Evolutionary conservation across 768 basidiomycete species (phyloP), one percentile per base, ranked within the genome.

Genomic region (Roridomyces roridus): DNA sequence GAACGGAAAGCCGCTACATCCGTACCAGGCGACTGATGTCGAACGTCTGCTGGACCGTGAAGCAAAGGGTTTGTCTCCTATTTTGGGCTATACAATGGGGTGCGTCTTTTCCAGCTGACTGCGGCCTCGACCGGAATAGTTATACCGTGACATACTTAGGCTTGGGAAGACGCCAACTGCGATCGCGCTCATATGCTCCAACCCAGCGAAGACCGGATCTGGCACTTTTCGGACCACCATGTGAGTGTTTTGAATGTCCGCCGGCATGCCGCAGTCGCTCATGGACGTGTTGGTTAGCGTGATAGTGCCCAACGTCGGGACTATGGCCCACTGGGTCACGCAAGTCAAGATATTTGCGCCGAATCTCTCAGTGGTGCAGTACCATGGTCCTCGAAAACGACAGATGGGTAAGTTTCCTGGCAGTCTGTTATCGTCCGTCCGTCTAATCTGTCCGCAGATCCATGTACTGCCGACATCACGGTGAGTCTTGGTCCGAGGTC

Each of bases 51-150:
- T 4, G 17, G 39, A 29, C 12, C 37, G 53, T 11, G 53, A 46
- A n/a, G 18, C 24, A 21, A 29, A 8, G 8, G 53, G 53, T 31
- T 6, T 14, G 21, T 46, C 45, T 3, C 46, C 53, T 11, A 29
- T 55, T 23, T 15, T 55, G 26, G 53, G 45, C 1, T 55, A 55
- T 31, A 31, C 3, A 5, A 55, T 55, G 53, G 53, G 53, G 53
- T 55, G 18, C 25, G 53, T 40, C 6, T 17, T 5, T 23, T n/a
- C n/a, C n/a, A n/a, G n/a, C n/a, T n/a, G n/a, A n/a, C n/a, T n/a
- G n/a, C n/a, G n/a, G n/a, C n/a, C n/a, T n/a, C n/a, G n/a, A n/a
- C n/a, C n/a, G n/a, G n/a, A n/a, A n/a, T n/a, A n/a, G n/a, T n/a
- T n/a, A n/a, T n/a, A n/a, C n/a, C n/a, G n/a, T n/a, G n/a, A n/a